Evolutionary conservation across 2,329 filamentous ascomycete genomes (phyloP).

Genomic region (Penicillium sp.): DNA sequence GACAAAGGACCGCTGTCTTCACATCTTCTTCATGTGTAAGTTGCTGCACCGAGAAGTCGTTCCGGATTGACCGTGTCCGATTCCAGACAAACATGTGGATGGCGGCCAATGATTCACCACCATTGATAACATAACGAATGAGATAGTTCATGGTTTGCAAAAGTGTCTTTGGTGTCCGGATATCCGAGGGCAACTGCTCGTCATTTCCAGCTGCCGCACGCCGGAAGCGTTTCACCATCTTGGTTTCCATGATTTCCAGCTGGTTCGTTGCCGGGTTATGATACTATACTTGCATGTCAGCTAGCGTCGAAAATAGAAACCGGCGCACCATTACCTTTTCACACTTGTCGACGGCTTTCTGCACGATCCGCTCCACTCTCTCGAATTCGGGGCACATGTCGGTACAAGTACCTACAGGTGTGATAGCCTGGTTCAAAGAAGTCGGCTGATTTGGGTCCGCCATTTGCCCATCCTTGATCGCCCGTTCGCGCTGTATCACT

Average conservation of each 20-base stretch:
- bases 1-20: slow-evolving; percentile 57
- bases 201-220: slow-evolving; percentile 62
- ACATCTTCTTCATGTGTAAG: slow-evolving; percentile 57
- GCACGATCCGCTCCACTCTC: slow-evolving; percentile 59
- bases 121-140: slow-evolving; percentile 52
- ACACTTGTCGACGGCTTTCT: slow-evolving; percentile 59
- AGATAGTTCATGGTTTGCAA: slow-evolving; percentile 49
- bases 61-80: slow-evolving; percentile 61
- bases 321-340: slow-evolving; percentile 52
- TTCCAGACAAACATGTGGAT: slow-evolving; percentile 66
- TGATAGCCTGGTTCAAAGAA: slow-evolving; percentile 59
- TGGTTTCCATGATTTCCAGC: slow-evolving; percentile 36
- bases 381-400: slow-evolving; percentile 66
- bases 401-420: slow-evolving; percentile 59
- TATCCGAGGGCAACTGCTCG: slow-evolving; percentile 62
- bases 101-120: slow-evolving; percentile 49
- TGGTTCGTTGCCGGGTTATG: slow-evolving; percentile 36
- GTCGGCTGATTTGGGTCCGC: slow-evolving; percentile 61
- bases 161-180: slow-evolving; percentile 55
- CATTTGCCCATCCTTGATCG: slow-evolving; percentile 54
- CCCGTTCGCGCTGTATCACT: slow-evolving; percentile 50
- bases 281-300: slow-evolving; percentile 26
- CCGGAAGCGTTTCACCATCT: slow-evolving; percentile 64
- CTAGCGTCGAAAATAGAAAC: background rate
- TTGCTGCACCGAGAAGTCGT: slow-evolving; percentile 64